phyloP scores from a whole-genome alignment of 495 filamentous ascomycete species.

The Xeromyces bisporus region DNA sequence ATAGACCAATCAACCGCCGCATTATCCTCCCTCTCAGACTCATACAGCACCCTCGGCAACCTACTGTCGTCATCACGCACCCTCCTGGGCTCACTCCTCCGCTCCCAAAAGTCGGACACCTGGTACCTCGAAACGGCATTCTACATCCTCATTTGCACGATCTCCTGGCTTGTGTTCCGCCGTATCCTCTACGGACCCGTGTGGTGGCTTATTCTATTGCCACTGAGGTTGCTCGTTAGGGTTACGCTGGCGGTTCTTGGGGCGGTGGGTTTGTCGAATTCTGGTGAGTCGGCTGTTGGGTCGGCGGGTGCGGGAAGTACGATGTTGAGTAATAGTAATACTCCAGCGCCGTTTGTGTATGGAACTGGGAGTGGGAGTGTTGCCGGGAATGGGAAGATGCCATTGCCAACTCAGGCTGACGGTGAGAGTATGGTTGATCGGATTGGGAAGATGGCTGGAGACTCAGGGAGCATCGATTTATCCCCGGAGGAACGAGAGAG shows the following conservation, averaged over 20 bases:
- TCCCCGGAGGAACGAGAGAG: slow-evolving; percentile 24
- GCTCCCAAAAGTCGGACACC: slow-evolving; percentile 82
- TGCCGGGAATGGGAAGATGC: slow-evolving; percentile 6
- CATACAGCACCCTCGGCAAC: slow-evolving; percentile 60
- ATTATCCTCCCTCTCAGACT: slow-evolving; percentile 58
- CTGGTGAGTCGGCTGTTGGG: no score
- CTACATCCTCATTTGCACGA: slow-evolving; percentile 57
- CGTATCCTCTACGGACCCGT: slow-evolving; percentile 74
- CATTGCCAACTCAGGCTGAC: no score
- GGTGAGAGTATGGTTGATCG: slow-evolving; percentile 32
- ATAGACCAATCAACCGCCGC: slow-evolving; percentile 58
- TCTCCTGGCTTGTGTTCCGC: slow-evolving; percentile 73
- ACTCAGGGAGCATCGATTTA: no score
- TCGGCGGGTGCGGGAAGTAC: no score
- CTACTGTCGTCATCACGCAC: slow-evolving; percentile 55
- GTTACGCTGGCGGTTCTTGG: slow-evolving; percentile 28
- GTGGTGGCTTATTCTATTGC: slow-evolving; percentile 76
- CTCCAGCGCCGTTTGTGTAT: no score
- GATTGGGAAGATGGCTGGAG: slow-evolving; percentile 37
- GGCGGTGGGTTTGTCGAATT: slow-evolving; percentile 18
- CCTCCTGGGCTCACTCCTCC: slow-evolving; percentile 62
- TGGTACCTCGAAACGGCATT: slow-evolving; percentile 91
- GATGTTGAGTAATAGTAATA: no score
- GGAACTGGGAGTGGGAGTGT: slow-evolving; percentile 6
- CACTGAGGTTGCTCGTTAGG: slow-evolving; percentile 44